A percentile compares a stretch with the other conserved stretches of the same genome.
phyloP scores from a whole-genome alignment of 1,139 yeast genomes.

The Sugiyamaella japonica region DNA sequence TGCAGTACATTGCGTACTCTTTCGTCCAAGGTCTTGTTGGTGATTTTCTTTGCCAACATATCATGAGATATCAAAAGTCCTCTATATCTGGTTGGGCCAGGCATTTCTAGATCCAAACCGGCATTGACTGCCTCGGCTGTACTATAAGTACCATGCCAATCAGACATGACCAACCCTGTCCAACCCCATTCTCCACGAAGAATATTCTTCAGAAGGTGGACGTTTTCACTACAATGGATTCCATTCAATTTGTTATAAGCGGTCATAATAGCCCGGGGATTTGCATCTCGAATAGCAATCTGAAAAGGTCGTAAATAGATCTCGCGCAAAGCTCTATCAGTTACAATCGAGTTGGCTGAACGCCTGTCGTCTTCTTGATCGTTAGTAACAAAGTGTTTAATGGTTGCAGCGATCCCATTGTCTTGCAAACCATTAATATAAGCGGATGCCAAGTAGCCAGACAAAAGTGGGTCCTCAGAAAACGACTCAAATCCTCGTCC shows the following conservation, averaged over 20 bases:
- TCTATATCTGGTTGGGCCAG: conserved; percentile 57
- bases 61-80: conserved; percentile 38
- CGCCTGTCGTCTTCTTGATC: conserved; percentile 60
- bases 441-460: conserved; percentile 53
- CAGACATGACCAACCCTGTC: conserved; percentile 58
- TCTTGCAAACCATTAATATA: conserved; percentile 57
- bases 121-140: conserved; percentile 50
- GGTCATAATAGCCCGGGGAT: conserved; percentile 58
- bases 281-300: conserved; percentile 51
- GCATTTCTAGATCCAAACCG: conserved; percentile 64
- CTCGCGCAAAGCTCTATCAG: conserved; percentile 62
- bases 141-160: conserved; percentile 63
- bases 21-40: conserved; percentile 41
- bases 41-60: conserved; percentile 29
- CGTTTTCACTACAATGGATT: conserved; percentile 53
- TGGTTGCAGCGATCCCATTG: conserved; percentile 53
- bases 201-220: conserved; percentile 46
- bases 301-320: conserved; percentile 63
- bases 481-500: conserved; percentile 67
- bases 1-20: conserved; percentile 50
- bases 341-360: conserved; percentile 49
- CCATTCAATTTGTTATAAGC: conserved; percentile 62
- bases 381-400: conserved; percentile 61
- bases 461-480: conserved; percentile 59
- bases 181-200: conserved; percentile 59